Base-by-base conservation (phyloP, 495 filamentous ascomycete genomes). In the Penicillium simplicissimum region DNA sequence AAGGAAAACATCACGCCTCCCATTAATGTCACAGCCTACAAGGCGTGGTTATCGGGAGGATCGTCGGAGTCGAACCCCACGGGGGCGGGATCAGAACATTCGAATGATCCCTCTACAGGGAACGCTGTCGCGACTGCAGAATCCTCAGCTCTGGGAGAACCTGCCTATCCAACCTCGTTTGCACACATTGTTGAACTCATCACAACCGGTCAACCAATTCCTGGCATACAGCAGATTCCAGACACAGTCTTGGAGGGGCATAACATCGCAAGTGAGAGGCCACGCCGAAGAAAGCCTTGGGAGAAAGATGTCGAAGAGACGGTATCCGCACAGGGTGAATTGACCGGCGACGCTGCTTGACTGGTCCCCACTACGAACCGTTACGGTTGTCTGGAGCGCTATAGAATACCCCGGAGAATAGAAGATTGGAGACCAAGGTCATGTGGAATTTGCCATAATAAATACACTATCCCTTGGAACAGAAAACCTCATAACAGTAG, bases 211-310 rank as follows among this genome's bases (percentile, higher is more conserved):
- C 85, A 92, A 71, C 87, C 88, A 4, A 90, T 98, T 53, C 90
- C 92, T 0, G 95, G 95, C 2, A 96, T 98, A 67, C 87, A 87
- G 63, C 82, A 97, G 61, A 95, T 98, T 63, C 93, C 96, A 14
- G 83, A 91, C 62, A 95, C 87, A 0, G 82, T 97, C 8, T 82
- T 95, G 33, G 76, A 84, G 25, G 88, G 87, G 2, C 82, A 88
- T 63, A 85, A 80, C 19, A 70, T 72, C 14, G 81, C 85, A n/a
- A 80, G 72, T 28, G 76, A 72, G 11, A 79, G 74, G 35, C 66
- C 77, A 55, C 84, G 75, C 68, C 81, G 90, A 69, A 80, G 74
- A 67, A 96, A 96, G 71, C 92, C 92, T 4, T 96, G 92, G 92
- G 92, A 96, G 75, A 86, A 78, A 60, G 74, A 78, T 42, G 33